Percentiles rank a stretch among this genome's conserved stretches.
These are phyloP conservation scores for Neoscytalidium dimidiatum DNA, from an alignment of 2,329 filamentous ascomycete genomes.

Conservation along the genomic window DNA sequence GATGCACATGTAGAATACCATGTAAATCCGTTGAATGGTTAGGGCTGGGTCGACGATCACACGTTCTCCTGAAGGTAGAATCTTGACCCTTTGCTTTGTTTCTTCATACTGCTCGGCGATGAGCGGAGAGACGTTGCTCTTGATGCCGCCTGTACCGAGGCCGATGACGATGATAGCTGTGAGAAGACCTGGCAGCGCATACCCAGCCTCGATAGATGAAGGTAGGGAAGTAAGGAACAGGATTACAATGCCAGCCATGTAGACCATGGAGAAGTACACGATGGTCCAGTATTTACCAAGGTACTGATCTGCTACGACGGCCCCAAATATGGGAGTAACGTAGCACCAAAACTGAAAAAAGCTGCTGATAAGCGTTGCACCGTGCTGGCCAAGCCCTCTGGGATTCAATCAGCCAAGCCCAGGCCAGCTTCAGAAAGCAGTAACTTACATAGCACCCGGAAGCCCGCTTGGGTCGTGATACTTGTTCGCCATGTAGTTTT, in stretches of 20 bases:
- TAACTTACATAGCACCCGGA: conserved; percentile 36
- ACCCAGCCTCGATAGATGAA: conserved; percentile 59
- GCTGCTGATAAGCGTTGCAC: conserved; percentile 48
- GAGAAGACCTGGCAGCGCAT: conserved; percentile 64
- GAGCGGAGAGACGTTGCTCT: conserved; percentile 67
- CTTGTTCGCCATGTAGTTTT: conserved; percentile 53
- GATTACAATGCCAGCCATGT: conserved; percentile 67
- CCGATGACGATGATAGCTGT: conserved; percentile 68
- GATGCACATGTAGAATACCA: conserved; percentile 68
- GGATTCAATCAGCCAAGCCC: neutral
- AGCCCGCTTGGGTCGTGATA: conserved; percentile 41
- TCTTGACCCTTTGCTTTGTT: conserved; percentile 44
- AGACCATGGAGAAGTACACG: conserved; percentile 63
- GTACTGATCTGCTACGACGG: conserved; percentile 65
- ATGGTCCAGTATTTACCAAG: conserved; percentile 72
- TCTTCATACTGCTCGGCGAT: conserved; percentile 51
- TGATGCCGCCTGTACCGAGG: conserved; percentile 79
- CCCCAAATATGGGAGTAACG: conserved; percentile 49
- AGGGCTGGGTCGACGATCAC: conserved; percentile 42
- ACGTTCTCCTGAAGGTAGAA: conserved; percentile 35
- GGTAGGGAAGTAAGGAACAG: conserved; percentile 68
- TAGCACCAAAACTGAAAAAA: conserved; percentile 55
- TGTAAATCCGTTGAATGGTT: conserved; percentile 43
- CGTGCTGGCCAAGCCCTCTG: conserved; percentile 43
- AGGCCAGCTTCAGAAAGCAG: neutral